A percentile compares a stretch with the other conserved stretches of the same genome.
Conservation (phyloP, 345 rosid genomes). For the Litchi chinensis region DNA sequence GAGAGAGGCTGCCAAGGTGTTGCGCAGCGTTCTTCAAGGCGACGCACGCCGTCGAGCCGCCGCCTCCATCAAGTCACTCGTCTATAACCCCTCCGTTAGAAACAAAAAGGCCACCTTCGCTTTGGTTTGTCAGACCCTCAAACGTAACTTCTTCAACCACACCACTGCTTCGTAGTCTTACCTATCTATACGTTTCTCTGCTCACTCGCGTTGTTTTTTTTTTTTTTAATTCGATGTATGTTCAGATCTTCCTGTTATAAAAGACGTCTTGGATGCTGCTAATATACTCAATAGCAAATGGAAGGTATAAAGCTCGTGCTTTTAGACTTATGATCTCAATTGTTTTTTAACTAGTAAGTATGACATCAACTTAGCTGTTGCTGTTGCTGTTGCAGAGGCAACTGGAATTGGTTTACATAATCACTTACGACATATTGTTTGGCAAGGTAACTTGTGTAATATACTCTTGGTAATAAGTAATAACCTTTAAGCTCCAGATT, state of each 20-base stretch:
- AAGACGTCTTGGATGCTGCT: conserved; percentile 66
- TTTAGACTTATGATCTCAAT: background rate
- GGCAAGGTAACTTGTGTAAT: conserved; percentile 54
- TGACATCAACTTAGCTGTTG: background rate
- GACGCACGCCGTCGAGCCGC: conserved; percentile 78
- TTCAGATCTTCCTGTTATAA: conserved; percentile 72
- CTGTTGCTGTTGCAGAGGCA: conserved; percentile 56
- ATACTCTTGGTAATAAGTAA: background rate
- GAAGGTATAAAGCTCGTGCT: conserved; percentile 54
- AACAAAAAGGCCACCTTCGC: conserved; percentile 92
- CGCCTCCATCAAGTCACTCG: conserved; percentile 80
- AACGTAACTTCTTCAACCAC: conserved; percentile 41
- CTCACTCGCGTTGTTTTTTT: background rate
- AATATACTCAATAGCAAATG: conserved; percentile 62
- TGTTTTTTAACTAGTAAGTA: background rate
- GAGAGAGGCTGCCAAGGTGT: conserved; percentile 85
- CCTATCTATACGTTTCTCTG: background rate
- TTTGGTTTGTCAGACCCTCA: conserved; percentile 93
- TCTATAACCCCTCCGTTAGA: conserved; percentile 69
- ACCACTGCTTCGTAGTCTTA: background rate
- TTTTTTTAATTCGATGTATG: background rate
- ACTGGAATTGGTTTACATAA: conserved; percentile 66
- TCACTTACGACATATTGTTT: conserved; percentile 74
- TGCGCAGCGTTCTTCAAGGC: conserved; percentile 70
- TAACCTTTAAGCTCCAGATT: background rate